These are phyloP conservation scores for Protoeuglena noctilucae DNA, from an alignment of 139 green algal species.

Conservation along the genomic window DNA sequence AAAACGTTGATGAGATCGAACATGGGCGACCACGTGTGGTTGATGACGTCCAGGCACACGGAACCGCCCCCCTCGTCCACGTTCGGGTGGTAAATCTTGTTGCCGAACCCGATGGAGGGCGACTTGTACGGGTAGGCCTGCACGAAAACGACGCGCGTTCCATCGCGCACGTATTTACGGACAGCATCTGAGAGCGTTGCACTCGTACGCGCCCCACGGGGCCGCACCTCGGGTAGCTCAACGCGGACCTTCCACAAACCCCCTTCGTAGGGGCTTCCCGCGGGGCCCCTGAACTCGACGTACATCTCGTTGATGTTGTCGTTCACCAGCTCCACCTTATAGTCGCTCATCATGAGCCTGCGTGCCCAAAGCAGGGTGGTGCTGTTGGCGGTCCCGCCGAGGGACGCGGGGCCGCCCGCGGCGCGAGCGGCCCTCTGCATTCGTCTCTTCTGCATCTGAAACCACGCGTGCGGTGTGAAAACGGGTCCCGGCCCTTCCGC, in stretches of 20 bases:
- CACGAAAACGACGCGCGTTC: too few relatives aligned
- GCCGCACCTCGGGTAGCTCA: slow-evolving; percentile 81
- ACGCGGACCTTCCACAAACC: slow-evolving; percentile 90
- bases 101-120: slow-evolving; percentile 92
- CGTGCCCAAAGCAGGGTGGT: background rate
- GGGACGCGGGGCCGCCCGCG: too few relatives aligned
- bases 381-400: too few relatives aligned
- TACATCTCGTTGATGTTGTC: slow-evolving; percentile 88
- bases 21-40: slow-evolving; percentile 98
- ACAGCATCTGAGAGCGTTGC: too few relatives aligned
- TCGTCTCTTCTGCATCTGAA: too few relatives aligned
- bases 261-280: slow-evolving; percentile 78
- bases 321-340: slow-evolving; percentile 87
- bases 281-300: slow-evolving; percentile 78
- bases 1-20: slow-evolving; percentile 99
- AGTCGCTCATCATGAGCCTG: slow-evolving; percentile 97
- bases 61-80: slow-evolving; percentile 89
- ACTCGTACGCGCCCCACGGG: too few relatives aligned
- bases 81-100: slow-evolving; percentile 97
- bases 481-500: too few relatives aligned
- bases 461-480: too few relatives aligned
- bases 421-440: too few relatives aligned
- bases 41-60: slow-evolving; percentile 98
- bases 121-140: slow-evolving; percentile 76
- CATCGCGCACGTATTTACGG: too few relatives aligned